These are phyloP conservation scores for Ceratobasidium sp. DNA, from an alignment of 1,284 basidiomycete genomes.

Conservation along the genomic window DNA sequence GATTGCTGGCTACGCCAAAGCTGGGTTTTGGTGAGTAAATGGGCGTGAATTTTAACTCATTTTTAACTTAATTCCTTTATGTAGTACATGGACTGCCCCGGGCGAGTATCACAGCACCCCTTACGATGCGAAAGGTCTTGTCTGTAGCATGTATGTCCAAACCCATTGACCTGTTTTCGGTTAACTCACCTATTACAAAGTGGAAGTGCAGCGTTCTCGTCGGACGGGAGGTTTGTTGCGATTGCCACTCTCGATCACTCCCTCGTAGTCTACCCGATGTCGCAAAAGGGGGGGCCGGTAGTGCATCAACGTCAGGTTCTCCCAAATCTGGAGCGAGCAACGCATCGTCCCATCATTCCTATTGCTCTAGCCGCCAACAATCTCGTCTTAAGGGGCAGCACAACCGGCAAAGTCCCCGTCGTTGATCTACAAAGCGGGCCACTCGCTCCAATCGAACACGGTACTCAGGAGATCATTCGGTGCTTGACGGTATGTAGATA, in stretches of 20 bases:
- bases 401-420: background rate
- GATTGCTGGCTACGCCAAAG: background rate
- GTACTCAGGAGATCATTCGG: background rate
- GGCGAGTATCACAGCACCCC: background rate
- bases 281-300: background rate
- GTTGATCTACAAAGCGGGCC: conserved; percentile 1
- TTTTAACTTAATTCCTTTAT: background rate
- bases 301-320: background rate
- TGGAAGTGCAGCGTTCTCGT: background rate
- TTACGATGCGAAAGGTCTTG: background rate
- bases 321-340: background rate
- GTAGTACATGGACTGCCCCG: background rate
- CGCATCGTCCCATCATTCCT: background rate
- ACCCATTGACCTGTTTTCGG: background rate
- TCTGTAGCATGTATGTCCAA: conserved; percentile 6
- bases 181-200: background rate
- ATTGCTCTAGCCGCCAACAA: background rate
- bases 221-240: background rate
- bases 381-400: background rate
- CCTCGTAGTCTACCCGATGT: background rate
- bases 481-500: background rate
- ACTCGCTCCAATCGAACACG: background rate
- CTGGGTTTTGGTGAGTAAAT: background rate
- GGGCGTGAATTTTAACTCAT: background rate
- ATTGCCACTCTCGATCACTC: background rate